phyloP scores from a whole-genome alignment of 371 early-diverging fungal genomes.

The Mucor piriformis region DNA sequence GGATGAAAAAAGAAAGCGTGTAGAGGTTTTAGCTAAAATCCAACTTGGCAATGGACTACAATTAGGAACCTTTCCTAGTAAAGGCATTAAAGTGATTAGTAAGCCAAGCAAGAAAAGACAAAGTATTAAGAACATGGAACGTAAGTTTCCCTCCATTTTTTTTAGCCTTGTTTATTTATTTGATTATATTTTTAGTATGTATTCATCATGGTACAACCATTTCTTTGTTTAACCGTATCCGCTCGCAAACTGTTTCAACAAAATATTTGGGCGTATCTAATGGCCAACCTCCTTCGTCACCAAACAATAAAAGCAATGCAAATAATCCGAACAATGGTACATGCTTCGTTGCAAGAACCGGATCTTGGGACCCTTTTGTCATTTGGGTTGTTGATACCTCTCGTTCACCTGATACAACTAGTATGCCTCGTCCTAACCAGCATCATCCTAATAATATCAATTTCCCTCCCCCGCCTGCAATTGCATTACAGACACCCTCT shows the following conservation, averaged over 20 bases:
- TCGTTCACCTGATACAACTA: slow-evolving; percentile 28
- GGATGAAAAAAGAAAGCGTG: slow-evolving; percentile 81
- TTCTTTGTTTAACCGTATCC: slow-evolving; percentile 82
- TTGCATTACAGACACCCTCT: slow-evolving; percentile 67
- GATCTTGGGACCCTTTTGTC: slow-evolving; percentile 86
- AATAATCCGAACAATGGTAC: slow-evolving; percentile 47
- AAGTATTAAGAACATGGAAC: slow-evolving; percentile 84
- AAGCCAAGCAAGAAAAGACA: slow-evolving; percentile 87
- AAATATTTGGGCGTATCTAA: slow-evolving; percentile 76
- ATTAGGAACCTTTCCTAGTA: slow-evolving; percentile 74
- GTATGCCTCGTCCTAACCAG: slow-evolving; percentile 32
- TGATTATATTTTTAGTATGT: slow-evolving; percentile 49
- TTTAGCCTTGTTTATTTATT: slow-evolving; percentile 48
- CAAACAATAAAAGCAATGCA: not conserved
- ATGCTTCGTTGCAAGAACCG: slow-evolving; percentile 79
- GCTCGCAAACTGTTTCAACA: slow-evolving; percentile 90
- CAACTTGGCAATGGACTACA: slow-evolving; percentile 66
- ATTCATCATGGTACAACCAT: slow-evolving; percentile 83
- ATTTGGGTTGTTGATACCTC: slow-evolving; percentile 84
- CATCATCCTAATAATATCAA: slow-evolving; percentile 24
- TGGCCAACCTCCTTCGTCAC: slow-evolving; percentile 42
- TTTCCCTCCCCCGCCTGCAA: slow-evolving; percentile 47
- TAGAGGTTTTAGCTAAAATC: slow-evolving; percentile 74
- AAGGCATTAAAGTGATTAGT: slow-evolving; percentile 83
- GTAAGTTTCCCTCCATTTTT: slow-evolving; percentile 35